Evolutionary conservation across 768 basidiomycete genomes (phyloP).

Genomic region (Calocybe indica): DNA sequence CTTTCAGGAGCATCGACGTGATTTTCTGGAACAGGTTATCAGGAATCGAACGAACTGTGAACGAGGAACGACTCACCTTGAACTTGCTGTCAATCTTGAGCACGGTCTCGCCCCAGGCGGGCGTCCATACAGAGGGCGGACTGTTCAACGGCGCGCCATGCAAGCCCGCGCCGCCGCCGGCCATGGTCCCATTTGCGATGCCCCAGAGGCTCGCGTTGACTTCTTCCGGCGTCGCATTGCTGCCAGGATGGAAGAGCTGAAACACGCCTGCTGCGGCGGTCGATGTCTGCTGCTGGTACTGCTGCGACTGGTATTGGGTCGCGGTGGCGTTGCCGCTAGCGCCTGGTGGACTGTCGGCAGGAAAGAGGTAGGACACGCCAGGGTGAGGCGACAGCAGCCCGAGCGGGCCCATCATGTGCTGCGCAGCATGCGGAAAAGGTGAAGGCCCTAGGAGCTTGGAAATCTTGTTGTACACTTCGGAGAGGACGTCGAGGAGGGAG

Average conservation of each 20-base stretch:
- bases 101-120: slow-evolving; percentile 63
- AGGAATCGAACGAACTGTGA: neutral
- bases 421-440: slow-evolving; percentile 57
- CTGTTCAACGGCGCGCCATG: slow-evolving; percentile 16
- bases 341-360: slow-evolving; percentile 28
- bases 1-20: slow-evolving; percentile 70
- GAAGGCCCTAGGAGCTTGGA: slow-evolving; percentile 79
- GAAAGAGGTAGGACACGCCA: slow-evolving; percentile 77
- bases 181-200: slow-evolving; percentile 41
- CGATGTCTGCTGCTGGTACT: slow-evolving; percentile 7
- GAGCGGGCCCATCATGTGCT: slow-evolving; percentile 73
- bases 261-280: too few species aligned
- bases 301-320: slow-evolving; percentile 11
- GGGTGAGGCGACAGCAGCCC: slow-evolving; percentile 74
- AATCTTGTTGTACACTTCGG: slow-evolving; percentile 87
- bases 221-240: slow-evolving; percentile 12
- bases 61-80: slow-evolving; percentile 47
- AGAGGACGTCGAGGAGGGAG: slow-evolving; percentile 83
- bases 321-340: slow-evolving; percentile 4
- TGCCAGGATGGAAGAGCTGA: too few species aligned
- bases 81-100: slow-evolving; percentile 79
- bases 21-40: slow-evolving; percentile 59
- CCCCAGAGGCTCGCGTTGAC: slow-evolving; percentile 63
- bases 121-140: slow-evolving; percentile 55
- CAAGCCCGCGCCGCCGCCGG: slow-evolving; percentile 16